Evolutionary conservation across 83 land plant species (phyloP).

Genomic region (Diphasiastrum complanatum): DNA sequence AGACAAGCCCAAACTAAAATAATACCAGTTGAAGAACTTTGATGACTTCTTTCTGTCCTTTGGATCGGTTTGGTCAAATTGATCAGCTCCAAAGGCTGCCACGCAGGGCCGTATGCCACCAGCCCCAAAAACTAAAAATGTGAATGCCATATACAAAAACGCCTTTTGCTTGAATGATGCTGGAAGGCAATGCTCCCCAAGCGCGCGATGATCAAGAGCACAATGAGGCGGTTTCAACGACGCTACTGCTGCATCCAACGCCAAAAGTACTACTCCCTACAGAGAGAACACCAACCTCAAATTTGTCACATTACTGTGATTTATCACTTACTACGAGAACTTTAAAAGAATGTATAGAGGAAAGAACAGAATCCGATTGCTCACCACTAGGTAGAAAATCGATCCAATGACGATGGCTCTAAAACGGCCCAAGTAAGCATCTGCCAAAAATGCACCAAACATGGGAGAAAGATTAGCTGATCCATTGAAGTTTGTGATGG

Average conservation of each 20-base stretch:
- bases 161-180: slow-evolving; percentile 23
- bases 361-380: not conserved
- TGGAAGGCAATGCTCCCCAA: slow-evolving; percentile 10
- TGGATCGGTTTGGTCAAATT: slow-evolving; percentile 40
- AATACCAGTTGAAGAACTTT: slow-evolving; percentile 45
- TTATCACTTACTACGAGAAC: not conserved
- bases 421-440: slow-evolving; percentile 14
- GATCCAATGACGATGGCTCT: slow-evolving; percentile 4
- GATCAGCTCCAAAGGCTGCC: slow-evolving; percentile 41
- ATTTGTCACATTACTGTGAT: not conserved
- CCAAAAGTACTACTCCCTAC: slow-evolving; percentile 17
- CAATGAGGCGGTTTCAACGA: slow-evolving; percentile 14
- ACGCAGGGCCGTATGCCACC: slow-evolving; percentile 38
- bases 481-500: slow-evolving; percentile 12
- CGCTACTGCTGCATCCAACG: not conserved
- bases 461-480: slow-evolving; percentile 3
- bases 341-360: not conserved
- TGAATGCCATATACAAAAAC: slow-evolving; percentile 27
- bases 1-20: slow-evolving; percentile 20
- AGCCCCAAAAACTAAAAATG: slow-evolving; percentile 28
- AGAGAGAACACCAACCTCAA: not conserved
- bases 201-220: too few species aligned
- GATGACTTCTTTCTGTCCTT: slow-evolving; percentile 28
- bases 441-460: slow-evolving; percentile 14
- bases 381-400: slow-evolving; percentile 11